A percentile compares a stretch with the other conserved stretches of the same genome.
These are phyloP conservation scores for Hanseniaspora mollemarum DNA, from an alignment of 805 yeast species.

Conservation along the genomic window DNA sequence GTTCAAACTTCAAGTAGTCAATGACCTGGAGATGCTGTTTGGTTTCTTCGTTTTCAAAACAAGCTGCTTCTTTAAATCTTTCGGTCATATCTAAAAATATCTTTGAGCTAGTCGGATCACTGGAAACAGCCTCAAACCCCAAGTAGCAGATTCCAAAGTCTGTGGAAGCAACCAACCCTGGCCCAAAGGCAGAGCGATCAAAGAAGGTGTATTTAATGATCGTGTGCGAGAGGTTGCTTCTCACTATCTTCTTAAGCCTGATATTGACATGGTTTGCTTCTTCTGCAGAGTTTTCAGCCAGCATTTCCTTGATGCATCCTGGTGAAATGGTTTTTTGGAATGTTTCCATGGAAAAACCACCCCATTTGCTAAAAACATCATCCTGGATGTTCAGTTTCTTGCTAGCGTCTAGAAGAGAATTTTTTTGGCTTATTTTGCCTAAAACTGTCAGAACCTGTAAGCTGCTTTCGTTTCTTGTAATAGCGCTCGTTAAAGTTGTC, in stretches of 20 bases:
- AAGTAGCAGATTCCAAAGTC: background rate
- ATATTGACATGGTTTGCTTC: background rate
- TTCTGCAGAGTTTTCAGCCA: background rate
- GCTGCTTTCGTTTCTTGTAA: background rate
- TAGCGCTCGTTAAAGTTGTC: no score
- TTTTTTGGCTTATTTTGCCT: background rate
- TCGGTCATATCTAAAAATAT: background rate
- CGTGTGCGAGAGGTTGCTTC: background rate
- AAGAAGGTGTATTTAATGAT: background rate
- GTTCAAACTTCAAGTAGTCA: background rate
- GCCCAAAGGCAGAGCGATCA: background rate
- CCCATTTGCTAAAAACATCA: background rate
- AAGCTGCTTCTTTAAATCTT: background rate
- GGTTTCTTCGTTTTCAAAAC: background rate
- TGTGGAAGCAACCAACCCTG: background rate
- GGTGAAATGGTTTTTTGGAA: background rate
- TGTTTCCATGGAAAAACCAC: background rate
- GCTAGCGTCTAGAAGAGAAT: background rate
- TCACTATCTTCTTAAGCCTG: background rate
- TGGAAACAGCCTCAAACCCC: background rate
- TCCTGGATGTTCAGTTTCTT: background rate
- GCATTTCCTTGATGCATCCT: background rate
- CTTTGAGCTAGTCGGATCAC: background rate
- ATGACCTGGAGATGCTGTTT: background rate
- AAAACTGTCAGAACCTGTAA: background rate